Base-by-base conservation (phyloP, 2,329 filamentous ascomycete genomes). In the Epichloe glyceriae region DNA sequence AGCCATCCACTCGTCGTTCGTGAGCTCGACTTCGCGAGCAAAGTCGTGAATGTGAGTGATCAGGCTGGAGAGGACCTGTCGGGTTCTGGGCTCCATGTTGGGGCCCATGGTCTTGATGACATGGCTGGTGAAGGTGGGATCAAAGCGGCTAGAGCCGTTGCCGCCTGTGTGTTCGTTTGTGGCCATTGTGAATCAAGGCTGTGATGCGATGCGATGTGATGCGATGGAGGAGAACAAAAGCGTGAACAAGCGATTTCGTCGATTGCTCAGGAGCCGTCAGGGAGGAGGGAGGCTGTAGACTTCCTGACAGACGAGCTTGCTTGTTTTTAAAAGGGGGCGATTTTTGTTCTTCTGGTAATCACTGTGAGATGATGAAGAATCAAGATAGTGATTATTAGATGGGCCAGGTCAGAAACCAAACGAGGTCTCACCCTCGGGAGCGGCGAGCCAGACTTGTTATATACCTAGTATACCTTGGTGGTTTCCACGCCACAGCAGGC, bases 41-140 rank as follows among this genome's bases (percentile, higher is more conserved):
- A 89, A 89, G 68, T 88, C 84, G 71, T 90, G 86, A 52, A 90
- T 73, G 70, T 89, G 85, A 46, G 70, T 73, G 67, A 88, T 82
- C 58, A 88, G 67, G 30, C 77, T 73, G 54, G 72, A 66, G 60
- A 89, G 70, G 59, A 89, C 73, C 56, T 79, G 71, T 53, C 82
- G 76, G 60, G 80, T 76, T 53, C 86, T 75, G 52, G 83, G 78
- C 49, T 75, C 71, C 12, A 80, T 80, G 60, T 85, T 80, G 59
- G 84, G 81, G 49, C 83, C 80, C 73, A 88, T 88, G 59, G 81
- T 75, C 56, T 86, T 77, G 63, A 89, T 74, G 67, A 88, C 84
- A 65, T 81, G 76, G 58, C 81, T 69, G 49, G 86, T 91, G 72
- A 90, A 89, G 69, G 76, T 78, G 59, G 86, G 86, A 66, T 91